Evolutionary conservation across 495 filamentous ascomycete genomes (phyloP), one percentile per base, ranked within the genome.

Genomic region (Penicilliopsis zonata): DNA sequence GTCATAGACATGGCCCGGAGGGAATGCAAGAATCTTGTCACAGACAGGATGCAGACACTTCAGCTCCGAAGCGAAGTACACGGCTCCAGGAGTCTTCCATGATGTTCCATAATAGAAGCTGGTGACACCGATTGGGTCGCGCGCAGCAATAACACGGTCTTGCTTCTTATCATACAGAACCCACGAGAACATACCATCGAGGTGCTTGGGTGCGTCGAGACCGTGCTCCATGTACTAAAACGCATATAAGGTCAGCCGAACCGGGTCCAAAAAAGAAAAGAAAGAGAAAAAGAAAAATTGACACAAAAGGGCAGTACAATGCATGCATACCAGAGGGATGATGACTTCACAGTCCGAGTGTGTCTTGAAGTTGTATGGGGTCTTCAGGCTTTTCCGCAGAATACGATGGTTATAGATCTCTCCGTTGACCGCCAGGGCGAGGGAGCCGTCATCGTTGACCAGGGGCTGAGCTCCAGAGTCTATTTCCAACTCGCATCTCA

Each of bases 181-280:
- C 67, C 87, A 98, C 8, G 88, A 94, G 74, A 98, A 98, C 92
- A 98, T 98, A 59, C 90, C 90, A 55, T 98, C 90, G 40, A 98
- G 77, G 57, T 85, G 63, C 63, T 93, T 92, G 40, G 90, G 88
- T 40, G 86, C 83, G 57, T 96, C 82, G 37, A 94, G 69, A 42
- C 78, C 92, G 72, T 94, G 69, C 56, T 96, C 76, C 59, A 82
- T 69, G 50, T 96, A 96, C 87, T 95, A 57, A 29, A 35, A n/a
- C n/a, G n/a, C n/a, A n/a, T n/a, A n/a, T 16, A 38, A 3, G 63
- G 47, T 44, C 33, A 34, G 34, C 40, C n/a, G n/a, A n/a, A n/a
- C n/a, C n/a, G n/a, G n/a, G n/a, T n/a, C n/a, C n/a, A n/a, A n/a
- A n/a, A n/a, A n/a, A n/a, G n/a, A n/a, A n/a, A n/a, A n/a, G n/a